Evolutionary conservation across 2,329 filamentous ascomycete species (phyloP).

Genomic region (Fusarium palustre): DNA sequence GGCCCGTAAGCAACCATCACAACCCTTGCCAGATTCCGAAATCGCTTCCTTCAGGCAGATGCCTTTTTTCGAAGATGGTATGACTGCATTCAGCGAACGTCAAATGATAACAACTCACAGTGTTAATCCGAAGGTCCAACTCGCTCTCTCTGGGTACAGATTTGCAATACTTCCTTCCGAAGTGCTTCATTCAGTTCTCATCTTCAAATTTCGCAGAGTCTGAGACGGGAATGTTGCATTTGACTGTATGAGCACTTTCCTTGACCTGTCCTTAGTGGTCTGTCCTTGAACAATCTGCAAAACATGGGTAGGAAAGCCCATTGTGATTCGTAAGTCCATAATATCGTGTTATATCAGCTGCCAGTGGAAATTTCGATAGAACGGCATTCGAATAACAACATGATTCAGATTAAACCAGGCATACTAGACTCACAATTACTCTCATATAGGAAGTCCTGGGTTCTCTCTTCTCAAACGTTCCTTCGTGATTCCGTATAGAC

Average conservation of each 20-base stretch:
- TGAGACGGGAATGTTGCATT: neutral
- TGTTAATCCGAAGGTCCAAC: too few species aligned
- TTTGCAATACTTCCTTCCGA: neutral
- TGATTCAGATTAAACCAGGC: neutral
- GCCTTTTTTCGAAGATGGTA: neutral
- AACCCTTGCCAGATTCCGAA: neutral
- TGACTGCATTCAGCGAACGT: neutral
- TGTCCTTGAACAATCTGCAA: too few species aligned
- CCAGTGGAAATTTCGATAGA: too few species aligned
- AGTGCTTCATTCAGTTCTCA: neutral
- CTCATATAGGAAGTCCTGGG: neutral
- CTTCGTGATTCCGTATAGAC: too few species aligned
- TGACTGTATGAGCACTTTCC: too few species aligned
- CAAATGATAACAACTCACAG: neutral
- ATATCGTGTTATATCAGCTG: neutral
- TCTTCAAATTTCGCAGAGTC: neutral
- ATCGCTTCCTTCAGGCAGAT: too few species aligned
- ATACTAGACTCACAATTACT: neutral
- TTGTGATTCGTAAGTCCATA: neutral
- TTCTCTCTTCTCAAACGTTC: neutral
- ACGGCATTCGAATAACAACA: rapidly evolving
- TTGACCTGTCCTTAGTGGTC: neutral
- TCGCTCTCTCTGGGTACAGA: neutral
- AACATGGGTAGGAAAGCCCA: neutral
- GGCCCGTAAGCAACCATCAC: neutral